Base-by-base conservation (phyloP, 2,329 filamentous ascomycete genomes). In the Colletotrichum lentis region DNA sequence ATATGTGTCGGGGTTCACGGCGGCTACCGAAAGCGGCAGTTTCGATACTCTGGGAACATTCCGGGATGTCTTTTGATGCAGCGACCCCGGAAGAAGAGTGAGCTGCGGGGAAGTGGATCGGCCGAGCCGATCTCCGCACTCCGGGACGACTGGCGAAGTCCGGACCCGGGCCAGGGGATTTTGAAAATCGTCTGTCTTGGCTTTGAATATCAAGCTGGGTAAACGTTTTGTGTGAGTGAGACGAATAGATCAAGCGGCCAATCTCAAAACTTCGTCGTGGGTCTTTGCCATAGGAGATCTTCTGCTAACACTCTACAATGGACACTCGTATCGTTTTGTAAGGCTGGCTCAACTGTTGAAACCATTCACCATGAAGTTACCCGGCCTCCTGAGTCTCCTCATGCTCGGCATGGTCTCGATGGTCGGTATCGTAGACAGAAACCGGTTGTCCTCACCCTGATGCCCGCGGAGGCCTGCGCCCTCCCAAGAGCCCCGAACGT, bases 61-160 rank as follows among this genome's bases (percentile, higher is more conserved):
- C 59, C 39, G 59, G 22, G 14, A 10, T 53, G 24, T 58, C 31
- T 16, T 46, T 53, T 31, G 56, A 41, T 39, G 52, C 43, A 39
- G 44, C n/a, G 31, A 12, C n/a, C 53, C 52, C 52, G 20, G 35
- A 24, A 22, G 27, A 31, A 54, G 44, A 41, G 55, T 35, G 59
- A 63, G 57, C 46, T 41, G 59, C 59, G 39, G 53, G 37, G 64
- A 35, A 39, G 35, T 39, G 0, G 27, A 37, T 43, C 44, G 54
- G 43, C 20, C 24, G 39, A 24, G 27, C 20, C 1, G 43, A 11
- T 43, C 46, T 53, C 58, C 46, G 64, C 59, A 47, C 27, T 41
- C 59, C 59, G 53, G 59, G 27, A 52, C 22, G 46, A 67, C 46
- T 67, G 0, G 12, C 64, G 59, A 58, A 12, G 24, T 14, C 49